Conservation (phyloP, 2,329 filamentous ascomycete genomes). For the Paraphoma sp. region DNA sequence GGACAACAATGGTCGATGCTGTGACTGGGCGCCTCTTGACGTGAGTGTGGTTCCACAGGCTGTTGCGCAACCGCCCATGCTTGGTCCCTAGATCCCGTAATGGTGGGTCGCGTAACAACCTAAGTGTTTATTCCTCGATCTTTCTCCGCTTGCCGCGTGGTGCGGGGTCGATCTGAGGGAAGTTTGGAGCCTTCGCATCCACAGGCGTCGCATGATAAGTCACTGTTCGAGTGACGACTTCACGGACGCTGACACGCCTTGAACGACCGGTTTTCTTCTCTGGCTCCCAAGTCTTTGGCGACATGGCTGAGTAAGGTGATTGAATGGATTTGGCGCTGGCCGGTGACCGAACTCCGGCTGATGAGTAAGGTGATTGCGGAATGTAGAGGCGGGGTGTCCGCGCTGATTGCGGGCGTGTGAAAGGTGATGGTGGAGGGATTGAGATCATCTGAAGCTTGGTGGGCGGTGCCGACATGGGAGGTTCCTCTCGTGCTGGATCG, state of each 20-base stretch:
- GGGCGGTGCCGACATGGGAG: constrained; percentile 53
- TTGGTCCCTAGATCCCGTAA: constrained; percentile 20
- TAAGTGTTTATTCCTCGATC: constrained; percentile 54
- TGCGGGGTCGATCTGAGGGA: constrained; percentile 78
- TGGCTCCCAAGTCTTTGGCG: constrained; percentile 80
- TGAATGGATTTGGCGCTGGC: constrained; percentile 61
- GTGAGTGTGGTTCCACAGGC: constrained; percentile 18
- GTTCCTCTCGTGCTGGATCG: constrained; percentile 42
- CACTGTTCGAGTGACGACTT: constrained; percentile 93
- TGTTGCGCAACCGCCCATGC: constrained; percentile 33
- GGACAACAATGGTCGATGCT: constrained; percentile 20
- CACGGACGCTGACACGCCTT: constrained; percentile 74
- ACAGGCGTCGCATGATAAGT: constrained; percentile 74
- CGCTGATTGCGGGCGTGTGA: constrained; percentile 67
- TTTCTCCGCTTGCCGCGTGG: constrained; percentile 93
- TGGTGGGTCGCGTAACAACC: constrained; percentile 24
- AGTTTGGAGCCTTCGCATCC: constrained; percentile 49
- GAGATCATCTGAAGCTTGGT: constrained; percentile 61
- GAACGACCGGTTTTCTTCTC: constrained; percentile 68
- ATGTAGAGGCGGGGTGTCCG: constrained; percentile 72
- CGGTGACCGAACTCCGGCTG: constrained; percentile 68
- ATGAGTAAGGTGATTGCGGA: constrained; percentile 76
- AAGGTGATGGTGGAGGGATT: constrained; percentile 66
- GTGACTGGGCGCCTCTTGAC: constrained; percentile 27
- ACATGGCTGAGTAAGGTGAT: constrained; percentile 78